Base-by-base conservation (phyloP, 78 protist species). In the Carpediemonas membranifera region DNA sequence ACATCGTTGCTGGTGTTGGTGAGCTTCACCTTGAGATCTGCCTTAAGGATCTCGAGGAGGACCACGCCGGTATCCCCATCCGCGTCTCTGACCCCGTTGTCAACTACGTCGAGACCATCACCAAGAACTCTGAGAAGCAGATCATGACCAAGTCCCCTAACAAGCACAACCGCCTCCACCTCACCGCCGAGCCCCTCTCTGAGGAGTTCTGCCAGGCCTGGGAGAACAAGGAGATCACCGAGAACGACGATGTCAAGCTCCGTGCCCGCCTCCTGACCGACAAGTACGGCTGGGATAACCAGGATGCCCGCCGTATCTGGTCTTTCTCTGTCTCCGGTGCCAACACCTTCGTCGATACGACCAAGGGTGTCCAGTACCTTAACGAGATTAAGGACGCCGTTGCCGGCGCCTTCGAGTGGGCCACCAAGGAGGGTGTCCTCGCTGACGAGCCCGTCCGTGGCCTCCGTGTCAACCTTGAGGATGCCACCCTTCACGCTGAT, bases 1-100 rank as follows among this genome's bases (percentile, higher is more conserved):
- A 93, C 94, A 93, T 94, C 70, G 83, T 96, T 33, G 99, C 98
- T 16, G 99, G 98, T 64, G 94, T 94, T 57, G 98, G 98, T 68
- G 99, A 96, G 87, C 88, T 93, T 37, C 98, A 93, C 73, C 84
- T 96, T 34, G 98, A 93, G 74, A 88, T 93, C 47, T 92, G 98
- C 89, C 69, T 96, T 53, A 92, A 94, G 87, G 99, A 92, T 76
- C 87, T 96, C 21, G 83, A 76, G 69, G 93, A 93, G 58, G 95
- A 92, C 71, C 19, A 39, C 3, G 50, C 53, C 51, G 85, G 83
- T 24, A 82, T 86, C 31, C 86, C 67, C 37, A 59, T 96, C 74
- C 79, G 64, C 58, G 84, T 82, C 76, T 84, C 98, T 57, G 97
- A 89, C 71, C 99, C 99, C 55, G 95, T n/a, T n/a, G n/a, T n/a